Evolutionary conservation across 257 asterid species (phyloP).

Genomic region (Salvia splendens): DNA sequence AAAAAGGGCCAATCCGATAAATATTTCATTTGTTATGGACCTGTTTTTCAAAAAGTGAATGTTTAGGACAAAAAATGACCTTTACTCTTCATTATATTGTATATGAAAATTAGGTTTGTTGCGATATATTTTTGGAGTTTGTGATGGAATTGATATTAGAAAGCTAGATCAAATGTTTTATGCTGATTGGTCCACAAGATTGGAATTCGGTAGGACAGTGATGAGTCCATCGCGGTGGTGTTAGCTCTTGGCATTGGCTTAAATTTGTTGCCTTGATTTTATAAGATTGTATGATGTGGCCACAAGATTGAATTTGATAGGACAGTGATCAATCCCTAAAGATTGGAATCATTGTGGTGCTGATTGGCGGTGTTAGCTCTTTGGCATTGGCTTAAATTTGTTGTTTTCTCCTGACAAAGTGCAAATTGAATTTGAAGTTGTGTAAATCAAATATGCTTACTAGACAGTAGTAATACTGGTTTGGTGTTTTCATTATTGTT

Average conservation of each 20-base stretch:
- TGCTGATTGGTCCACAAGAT: conserved; percentile 14
- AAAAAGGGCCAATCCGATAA: too few species aligned
- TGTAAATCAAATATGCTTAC: not conserved
- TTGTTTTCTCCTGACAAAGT: not conserved
- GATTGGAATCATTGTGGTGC: not conserved
- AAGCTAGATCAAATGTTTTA: not conserved
- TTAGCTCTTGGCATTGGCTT: not conserved
- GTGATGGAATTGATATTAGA: too few species aligned
- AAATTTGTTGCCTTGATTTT: conserved; percentile 15
- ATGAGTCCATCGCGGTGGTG: conserved; percentile 15
- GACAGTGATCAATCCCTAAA: conserved; percentile 11
- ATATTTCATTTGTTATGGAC: too few species aligned
- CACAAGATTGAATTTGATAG: conserved; percentile 10
- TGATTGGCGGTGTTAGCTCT: conserved; percentile 20
- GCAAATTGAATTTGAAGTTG: conserved; percentile 10
- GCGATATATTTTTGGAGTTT: too few species aligned
- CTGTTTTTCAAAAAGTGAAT: too few species aligned
- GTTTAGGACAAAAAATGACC: too few species aligned
- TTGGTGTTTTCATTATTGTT: not conserved
- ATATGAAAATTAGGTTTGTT: too few species aligned
- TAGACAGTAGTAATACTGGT: not conserved
- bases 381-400: not conserved
- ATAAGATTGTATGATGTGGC: conserved; percentile 19
- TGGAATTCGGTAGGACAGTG: conserved; percentile 9
- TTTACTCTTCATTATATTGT: too few species aligned